These are phyloP conservation scores for Aurinia saxatilis DNA, from an alignment of 345 rosid genomes.

Conservation along the genomic window DNA sequence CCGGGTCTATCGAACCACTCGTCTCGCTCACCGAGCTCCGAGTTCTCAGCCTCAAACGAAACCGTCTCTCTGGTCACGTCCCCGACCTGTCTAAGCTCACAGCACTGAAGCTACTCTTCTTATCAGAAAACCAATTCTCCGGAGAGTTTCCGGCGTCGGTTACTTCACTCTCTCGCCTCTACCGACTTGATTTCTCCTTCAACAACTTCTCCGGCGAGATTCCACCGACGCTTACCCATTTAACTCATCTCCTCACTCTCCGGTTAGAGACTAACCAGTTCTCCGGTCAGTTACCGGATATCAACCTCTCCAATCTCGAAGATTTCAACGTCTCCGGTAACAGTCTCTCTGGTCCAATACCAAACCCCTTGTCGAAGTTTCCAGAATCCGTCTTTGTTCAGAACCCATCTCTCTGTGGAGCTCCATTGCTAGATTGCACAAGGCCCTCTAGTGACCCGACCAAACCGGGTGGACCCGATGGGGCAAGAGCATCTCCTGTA, in stretches of 20 bases:
- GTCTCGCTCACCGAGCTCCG: slow-evolving; percentile 59
- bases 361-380: slow-evolving; percentile 51
- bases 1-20: slow-evolving; percentile 45
- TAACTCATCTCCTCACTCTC: slow-evolving; percentile 72
- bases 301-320: slow-evolving; percentile 49
- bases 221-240: slow-evolving; percentile 37
- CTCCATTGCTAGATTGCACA: slow-evolving; percentile 46
- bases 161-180: slow-evolving; percentile 41
- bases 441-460: slow-evolving; percentile 35
- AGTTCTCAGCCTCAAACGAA: slow-evolving; percentile 69
- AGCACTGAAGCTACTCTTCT: slow-evolving; percentile 63
- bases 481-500: slow-evolving; percentile 56
- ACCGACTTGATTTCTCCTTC: slow-evolving; percentile 79
- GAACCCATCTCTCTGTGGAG: slow-evolving; percentile 65
- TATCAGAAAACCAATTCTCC: slow-evolving; percentile 60
- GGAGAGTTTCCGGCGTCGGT: slow-evolving; percentile 59
- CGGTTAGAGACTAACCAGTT: slow-evolving; percentile 61
- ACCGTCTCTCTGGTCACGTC: slow-evolving; percentile 53
- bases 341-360: slow-evolving; percentile 58
- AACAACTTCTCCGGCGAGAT: slow-evolving; percentile 72
- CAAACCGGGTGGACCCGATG: slow-evolving; percentile 53
- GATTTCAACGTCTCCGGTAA: slow-evolving; percentile 76
- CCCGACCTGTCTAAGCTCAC: slow-evolving; percentile 64
- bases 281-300: slow-evolving; percentile 41
- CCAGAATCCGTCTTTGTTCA: slow-evolving; percentile 48